Conservation (phyloP, 208 protist species). For the Acanthamoeba triangularis region DNA sequence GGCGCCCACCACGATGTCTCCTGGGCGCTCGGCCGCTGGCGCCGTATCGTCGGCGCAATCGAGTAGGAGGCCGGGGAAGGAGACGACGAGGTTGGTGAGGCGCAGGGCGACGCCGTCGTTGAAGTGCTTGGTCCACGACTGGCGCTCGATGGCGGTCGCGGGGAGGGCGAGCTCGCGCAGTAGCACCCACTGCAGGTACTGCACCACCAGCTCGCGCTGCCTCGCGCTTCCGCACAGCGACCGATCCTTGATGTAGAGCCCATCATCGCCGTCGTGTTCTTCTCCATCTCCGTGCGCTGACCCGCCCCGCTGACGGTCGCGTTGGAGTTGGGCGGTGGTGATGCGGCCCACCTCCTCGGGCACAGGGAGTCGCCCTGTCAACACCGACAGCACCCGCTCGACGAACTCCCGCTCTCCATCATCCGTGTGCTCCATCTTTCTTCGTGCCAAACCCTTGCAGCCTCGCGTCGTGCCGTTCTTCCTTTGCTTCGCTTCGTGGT, state of each 20-base stretch:
- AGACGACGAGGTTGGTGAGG: constrained; percentile 24
- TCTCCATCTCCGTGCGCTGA: background rate
- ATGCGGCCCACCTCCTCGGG: background rate
- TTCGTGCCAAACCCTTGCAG: too few species aligned
- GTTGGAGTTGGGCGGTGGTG: background rate
- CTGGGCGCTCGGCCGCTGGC: background rate
- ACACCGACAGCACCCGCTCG: background rate
- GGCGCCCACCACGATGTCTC: background rate
- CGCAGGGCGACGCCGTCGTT: background rate
- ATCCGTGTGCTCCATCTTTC: too few species aligned
- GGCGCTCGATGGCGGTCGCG: background rate
- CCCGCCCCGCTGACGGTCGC: background rate
- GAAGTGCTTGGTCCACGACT: background rate
- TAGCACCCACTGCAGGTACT: background rate
- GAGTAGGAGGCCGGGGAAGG: background rate
- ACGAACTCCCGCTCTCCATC: constrained; percentile 1
- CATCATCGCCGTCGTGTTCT: background rate
- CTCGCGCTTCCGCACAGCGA: background rate
- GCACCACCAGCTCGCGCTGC: constrained; percentile 13
- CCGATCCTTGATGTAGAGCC: background rate
- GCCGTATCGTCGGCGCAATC: background rate
- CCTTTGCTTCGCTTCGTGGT: too few species aligned
- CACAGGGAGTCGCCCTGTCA: background rate
- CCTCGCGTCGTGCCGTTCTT: too few species aligned
- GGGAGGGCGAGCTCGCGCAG: background rate